These are phyloP conservation scores for Perilla frutescens DNA, from an alignment of 257 asterid genomes.

Conservation along the genomic window DNA sequence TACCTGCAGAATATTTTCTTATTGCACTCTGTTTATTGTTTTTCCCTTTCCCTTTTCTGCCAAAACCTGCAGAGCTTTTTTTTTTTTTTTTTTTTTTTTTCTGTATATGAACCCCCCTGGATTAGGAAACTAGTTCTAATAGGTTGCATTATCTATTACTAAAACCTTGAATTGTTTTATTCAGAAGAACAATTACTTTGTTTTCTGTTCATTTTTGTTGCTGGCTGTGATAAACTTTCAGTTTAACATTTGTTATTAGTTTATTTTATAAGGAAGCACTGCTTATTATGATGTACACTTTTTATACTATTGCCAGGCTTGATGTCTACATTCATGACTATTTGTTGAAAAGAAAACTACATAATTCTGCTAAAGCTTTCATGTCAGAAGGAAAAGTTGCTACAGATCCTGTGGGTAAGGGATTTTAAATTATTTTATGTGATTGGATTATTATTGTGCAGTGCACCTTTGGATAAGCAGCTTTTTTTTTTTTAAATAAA, in stretches of 20 bases:
- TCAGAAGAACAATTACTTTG: background rate
- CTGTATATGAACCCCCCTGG: too few species aligned
- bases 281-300: constrained; percentile 11
- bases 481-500: too few species aligned
- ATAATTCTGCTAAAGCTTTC: constrained; percentile 94
- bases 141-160: too few species aligned
- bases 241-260: background rate
- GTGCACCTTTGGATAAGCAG: constrained; percentile 67
- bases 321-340: constrained; percentile 99
- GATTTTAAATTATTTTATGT: constrained; percentile 5
- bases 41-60: background rate
- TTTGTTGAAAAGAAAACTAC: constrained; percentile 85
- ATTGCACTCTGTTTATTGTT: constrained; percentile 19
- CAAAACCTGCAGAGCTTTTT: constrained; percentile 11
- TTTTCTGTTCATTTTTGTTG: constrained; percentile 16
- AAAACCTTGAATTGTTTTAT: background rate
- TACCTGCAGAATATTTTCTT: constrained; percentile 10
- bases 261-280: constrained; percentile 19
- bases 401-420: constrained; percentile 95
- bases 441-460: constrained; percentile 36
- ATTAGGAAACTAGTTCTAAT: too few species aligned
- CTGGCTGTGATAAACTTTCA: background rate
- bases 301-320: constrained; percentile 65
- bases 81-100: too few species aligned
- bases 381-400: constrained; percentile 99